Conservation (phyloP, 2,329 filamentous ascomycete genomes). For the Xylariaceae sp. region DNA sequence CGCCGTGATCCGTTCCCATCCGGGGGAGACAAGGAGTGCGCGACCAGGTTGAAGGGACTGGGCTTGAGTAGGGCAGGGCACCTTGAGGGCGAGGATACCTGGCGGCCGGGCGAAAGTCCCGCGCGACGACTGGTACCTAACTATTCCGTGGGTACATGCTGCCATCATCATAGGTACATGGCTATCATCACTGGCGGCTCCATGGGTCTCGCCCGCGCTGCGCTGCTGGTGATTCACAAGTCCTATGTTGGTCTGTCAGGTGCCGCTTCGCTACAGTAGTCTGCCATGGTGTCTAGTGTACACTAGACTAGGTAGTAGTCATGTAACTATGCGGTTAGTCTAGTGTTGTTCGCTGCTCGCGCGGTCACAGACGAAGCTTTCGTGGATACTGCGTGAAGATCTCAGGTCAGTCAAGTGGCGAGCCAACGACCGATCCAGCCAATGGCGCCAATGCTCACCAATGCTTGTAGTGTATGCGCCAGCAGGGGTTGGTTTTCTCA, state of each 20-base stretch:
- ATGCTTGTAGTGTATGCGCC: constrained; percentile 24
- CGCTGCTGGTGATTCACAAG: constrained; percentile 8
- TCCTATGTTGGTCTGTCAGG: constrained; percentile 22
- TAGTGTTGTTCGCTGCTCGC: constrained; percentile 9
- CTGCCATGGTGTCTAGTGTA: constrained; percentile 5
- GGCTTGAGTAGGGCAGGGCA: neutral
- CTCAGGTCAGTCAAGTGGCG: constrained; percentile 32
- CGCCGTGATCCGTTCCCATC: constrained; percentile 16
- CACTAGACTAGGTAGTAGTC: neutral
- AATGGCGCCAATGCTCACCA: constrained; percentile 20
- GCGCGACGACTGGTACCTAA: neutral
- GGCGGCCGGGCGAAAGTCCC: neutral
- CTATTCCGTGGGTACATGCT: neutral
- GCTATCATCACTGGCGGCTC: neutral
- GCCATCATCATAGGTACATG: neutral
- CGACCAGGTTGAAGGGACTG: constrained; percentile 7
- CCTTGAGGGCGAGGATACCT: neutral
- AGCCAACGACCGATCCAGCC: constrained; percentile 28
- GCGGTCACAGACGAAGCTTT: constrained; percentile 27
- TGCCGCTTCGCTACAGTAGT: constrained; percentile 18
- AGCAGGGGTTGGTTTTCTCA: constrained; percentile 27
- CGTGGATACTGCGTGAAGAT: constrained; percentile 25
- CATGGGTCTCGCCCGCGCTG: constrained; percentile 11
- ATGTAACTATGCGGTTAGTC: constrained; percentile 2
- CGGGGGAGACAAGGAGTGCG: constrained; percentile 16